Conservation (phyloP, 2,329 filamentous ascomycete genomes). For the Gnomoniopsis smithogilvyi region DNA sequence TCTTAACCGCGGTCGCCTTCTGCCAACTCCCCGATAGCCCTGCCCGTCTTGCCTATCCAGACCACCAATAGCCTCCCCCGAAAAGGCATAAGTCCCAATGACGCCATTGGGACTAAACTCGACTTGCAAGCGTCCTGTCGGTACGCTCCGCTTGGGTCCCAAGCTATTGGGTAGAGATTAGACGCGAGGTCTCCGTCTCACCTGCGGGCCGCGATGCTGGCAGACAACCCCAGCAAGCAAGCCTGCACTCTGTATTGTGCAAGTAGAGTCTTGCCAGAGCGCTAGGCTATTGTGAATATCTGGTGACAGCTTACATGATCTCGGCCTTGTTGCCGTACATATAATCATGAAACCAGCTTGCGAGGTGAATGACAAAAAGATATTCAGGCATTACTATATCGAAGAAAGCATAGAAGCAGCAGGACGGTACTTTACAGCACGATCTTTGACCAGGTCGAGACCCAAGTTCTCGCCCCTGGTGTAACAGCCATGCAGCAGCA, state of each 20-base stretch:
- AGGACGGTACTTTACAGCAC: too few species aligned
- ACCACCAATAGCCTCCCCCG: slow-evolving; percentile 1
- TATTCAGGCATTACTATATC: too few species aligned
- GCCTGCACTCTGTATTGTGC: not conserved
- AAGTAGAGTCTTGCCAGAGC: not conserved
- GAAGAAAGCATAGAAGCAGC: too few species aligned
- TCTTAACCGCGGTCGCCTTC: not conserved
- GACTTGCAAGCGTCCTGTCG: not conserved
- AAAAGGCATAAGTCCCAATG: slow-evolving; percentile 8
- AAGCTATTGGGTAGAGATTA: slow-evolving; percentile 12
- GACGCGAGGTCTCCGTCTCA: not conserved
- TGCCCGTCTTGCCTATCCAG: not conserved
- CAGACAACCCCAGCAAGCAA: not conserved
- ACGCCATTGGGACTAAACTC: slow-evolving; percentile 12
- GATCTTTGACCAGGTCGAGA: too few species aligned
- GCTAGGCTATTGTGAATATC: too few species aligned
- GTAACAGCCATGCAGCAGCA: not conserved
- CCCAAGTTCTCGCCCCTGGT: not conserved
- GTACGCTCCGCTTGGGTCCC: slow-evolving; percentile 3
- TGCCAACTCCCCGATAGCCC: not conserved
- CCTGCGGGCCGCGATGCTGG: not conserved
- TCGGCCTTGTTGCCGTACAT: too few species aligned
- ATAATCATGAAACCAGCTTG: too few species aligned
- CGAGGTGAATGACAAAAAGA: too few species aligned
- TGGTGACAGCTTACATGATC: too few species aligned